Evolutionary conservation across 176 grass and related monocot species (phyloP), one percentile per base, ranked within the genome.

Genomic region (Juncus effusus): DNA sequence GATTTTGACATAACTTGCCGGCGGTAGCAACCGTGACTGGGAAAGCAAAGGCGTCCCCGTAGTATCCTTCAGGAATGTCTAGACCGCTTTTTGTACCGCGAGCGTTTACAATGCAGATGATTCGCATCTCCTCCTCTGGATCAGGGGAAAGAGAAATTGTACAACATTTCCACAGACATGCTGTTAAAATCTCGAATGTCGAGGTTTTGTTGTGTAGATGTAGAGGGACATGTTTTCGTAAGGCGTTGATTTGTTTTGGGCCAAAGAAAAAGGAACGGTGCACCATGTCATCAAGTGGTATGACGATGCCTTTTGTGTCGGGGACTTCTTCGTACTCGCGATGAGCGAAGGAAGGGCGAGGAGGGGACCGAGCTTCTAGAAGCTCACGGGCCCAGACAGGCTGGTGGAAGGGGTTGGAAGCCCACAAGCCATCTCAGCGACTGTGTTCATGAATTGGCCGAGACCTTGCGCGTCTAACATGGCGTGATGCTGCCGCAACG

Each of bases 221-320:
- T 54, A 42, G 77, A 10, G 77, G 74, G 4, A 81, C 57, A 74
- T 85, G 82, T 0, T 72, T 64, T 6, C 84, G 63, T 14, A 88
- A 4, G 38, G 82, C 55, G 0, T 79, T 79, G 0, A 96, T 60
- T 76, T 96, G 84, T 1, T 0, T 3, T 0, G 13, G 54, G 0
- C 92, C 84, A 64, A 96, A 91, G 82, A 91, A 88, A 76, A 96
- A 88, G 53, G 92, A 91, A 7, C 74, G 70, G 55, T 88, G 85
- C 7, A 14, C 74, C 87, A 91, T 88, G 77, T 91, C 82, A 73
- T 91, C 84, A 0, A 91, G 82, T n/a, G 87, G 85, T 44, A 91
- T 60, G 62, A 88, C 55, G 62, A 82, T 88, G 47, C 87, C 84
- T 53, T 83, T 90, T 65, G 84, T 88, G 77, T 96, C 87, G 4